Percentiles rank a stretch among this genome's conserved stretches.
These are phyloP conservation scores for Deinandra increscens DNA, from an alignment of 129 eudicot species.

Conservation along the genomic window DNA sequence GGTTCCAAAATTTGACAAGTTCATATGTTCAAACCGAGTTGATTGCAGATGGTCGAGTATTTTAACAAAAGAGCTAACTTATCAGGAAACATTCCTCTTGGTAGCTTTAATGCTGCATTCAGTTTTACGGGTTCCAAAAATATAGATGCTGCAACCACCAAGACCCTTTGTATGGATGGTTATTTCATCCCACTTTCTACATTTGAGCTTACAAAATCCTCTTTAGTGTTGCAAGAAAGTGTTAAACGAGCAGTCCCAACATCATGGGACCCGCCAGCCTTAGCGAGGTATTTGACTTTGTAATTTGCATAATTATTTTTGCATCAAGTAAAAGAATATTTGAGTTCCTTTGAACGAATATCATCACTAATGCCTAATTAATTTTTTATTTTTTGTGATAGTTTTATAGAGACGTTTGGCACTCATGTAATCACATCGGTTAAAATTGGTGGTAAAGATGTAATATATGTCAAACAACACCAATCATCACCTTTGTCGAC, in stretches of 20 bases:
- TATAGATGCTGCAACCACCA: constrained; percentile 64
- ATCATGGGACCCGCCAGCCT: constrained; percentile 88
- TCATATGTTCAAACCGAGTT: not conserved
- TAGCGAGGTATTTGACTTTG: constrained; percentile 56
- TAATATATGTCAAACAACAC: constrained; percentile 79
- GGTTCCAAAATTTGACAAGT: too few relatives aligned
- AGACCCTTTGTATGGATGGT: constrained; percentile 77
- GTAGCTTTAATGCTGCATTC: constrained; percentile 87
- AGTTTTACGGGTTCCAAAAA: constrained; percentile 71
- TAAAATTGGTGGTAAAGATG: constrained; percentile 94
- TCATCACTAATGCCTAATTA: constrained; percentile 2
- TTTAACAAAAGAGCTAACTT: constrained; percentile 72
- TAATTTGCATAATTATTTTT: not conserved
- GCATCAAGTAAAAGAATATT: not conserved
- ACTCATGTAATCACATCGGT: constrained; percentile 85
- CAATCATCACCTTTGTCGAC: constrained; percentile 67
- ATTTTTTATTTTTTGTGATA: constrained; percentile 26
- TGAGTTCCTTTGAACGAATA: not conserved
- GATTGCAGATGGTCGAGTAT: constrained; percentile 83
- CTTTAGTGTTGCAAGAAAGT: constrained; percentile 53
- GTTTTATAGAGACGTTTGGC: constrained; percentile 91
- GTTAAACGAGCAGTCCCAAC: constrained; percentile 74
- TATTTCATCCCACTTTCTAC: constrained; percentile 73
- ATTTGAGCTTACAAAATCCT: constrained; percentile 53
- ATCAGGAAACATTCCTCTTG: constrained; percentile 65